Evolutionary conservation across 352 stramenopile species (phyloP).

Genomic region (Phytophthora crassamura): DNA sequence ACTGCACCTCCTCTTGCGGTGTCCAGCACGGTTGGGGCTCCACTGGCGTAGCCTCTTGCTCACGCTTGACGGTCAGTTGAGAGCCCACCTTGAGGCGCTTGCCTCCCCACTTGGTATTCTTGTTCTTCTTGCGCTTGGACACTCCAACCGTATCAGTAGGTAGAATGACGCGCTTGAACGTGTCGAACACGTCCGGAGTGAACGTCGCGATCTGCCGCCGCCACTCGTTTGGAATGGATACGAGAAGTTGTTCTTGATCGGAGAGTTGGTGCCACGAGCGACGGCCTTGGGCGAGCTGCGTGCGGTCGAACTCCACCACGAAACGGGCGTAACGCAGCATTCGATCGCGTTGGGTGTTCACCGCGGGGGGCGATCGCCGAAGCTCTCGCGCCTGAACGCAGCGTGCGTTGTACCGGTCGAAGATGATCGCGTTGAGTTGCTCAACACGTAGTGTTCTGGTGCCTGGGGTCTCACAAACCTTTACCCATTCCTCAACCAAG

Average conservation of each 20-base stretch:
- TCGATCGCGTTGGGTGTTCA: conserved; percentile 26
- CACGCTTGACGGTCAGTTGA: background rate
- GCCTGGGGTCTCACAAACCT: conserved; percentile 2
- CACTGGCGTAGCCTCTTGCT: background rate
- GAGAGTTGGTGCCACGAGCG: conserved; percentile 28
- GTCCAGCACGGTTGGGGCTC: conserved; percentile 22
- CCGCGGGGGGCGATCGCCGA: conserved; percentile 18
- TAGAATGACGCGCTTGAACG: conserved; percentile 14
- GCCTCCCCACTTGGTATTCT: background rate
- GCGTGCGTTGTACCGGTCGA: conserved; percentile 21
- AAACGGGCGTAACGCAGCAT: conserved; percentile 24
- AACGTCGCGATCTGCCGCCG: conserved; percentile 24
- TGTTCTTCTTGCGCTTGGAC: conserved; percentile 8
- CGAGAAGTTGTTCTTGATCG: conserved; percentile 4
- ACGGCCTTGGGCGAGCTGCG: background rate
- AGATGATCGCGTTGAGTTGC: conserved; percentile 17
- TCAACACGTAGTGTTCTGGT: conserved; percentile 9
- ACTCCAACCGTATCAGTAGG: background rate
- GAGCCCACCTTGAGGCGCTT: conserved; percentile 2
- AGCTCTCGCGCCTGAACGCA: conserved; percentile 12
- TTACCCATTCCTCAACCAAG: conserved; percentile 27
- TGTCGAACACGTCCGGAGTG: conserved; percentile 12
- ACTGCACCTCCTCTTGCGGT: conserved; percentile 8
- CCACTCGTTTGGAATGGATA: conserved; percentile 20
- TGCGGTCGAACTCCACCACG: conserved; percentile 18